Conservation (phyloP, 495 filamentous ascomycete species). For the Penicillium nucicola region DNA sequence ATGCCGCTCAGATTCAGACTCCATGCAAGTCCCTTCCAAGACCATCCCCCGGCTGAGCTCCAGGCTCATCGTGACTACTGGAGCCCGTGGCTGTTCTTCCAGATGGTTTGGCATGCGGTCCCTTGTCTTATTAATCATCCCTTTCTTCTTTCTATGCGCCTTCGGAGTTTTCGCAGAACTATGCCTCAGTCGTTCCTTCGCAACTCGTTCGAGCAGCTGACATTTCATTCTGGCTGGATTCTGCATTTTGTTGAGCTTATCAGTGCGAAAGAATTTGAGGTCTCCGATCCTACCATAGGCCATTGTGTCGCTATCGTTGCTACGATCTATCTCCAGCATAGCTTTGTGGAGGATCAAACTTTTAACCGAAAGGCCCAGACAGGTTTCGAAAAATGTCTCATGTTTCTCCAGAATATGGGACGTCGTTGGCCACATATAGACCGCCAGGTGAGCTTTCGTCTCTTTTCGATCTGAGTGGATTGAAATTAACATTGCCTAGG, state of each 20-base stretch:
- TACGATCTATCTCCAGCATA: conserved; percentile 36
- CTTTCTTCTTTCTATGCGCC: conserved; percentile 39
- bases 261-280: conserved; percentile 28
- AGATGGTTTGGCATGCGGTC: conserved; percentile 41
- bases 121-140: conserved; percentile 43
- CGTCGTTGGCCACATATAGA: conserved; percentile 29
- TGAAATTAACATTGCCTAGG: conserved; percentile 10
- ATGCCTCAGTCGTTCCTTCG: conserved; percentile 37
- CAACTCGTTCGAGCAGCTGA: conserved; percentile 34
- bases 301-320: conserved; percentile 34
- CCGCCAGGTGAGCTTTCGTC: conserved; percentile 16
- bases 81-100: conserved; percentile 44
- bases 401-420: conserved; percentile 23
- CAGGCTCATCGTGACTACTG: conserved; percentile 39
- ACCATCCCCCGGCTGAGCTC: conserved; percentile 28
- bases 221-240: conserved; percentile 30
- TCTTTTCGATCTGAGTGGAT: not conserved
- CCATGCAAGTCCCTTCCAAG: conserved; percentile 38
- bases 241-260: conserved; percentile 30
- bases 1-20: conserved; percentile 39
- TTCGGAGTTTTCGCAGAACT: conserved; percentile 37
- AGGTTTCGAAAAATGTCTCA: conserved; percentile 31
- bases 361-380: conserved; percentile 29
- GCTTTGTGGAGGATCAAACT: conserved; percentile 31
- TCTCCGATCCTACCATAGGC: conserved; percentile 30